Percentiles rank a stretch among this genome's conserved stretches.
These are phyloP conservation scores for Dovyalis caffra DNA, from an alignment of 345 rosid genomes.

Conservation along the genomic window DNA sequence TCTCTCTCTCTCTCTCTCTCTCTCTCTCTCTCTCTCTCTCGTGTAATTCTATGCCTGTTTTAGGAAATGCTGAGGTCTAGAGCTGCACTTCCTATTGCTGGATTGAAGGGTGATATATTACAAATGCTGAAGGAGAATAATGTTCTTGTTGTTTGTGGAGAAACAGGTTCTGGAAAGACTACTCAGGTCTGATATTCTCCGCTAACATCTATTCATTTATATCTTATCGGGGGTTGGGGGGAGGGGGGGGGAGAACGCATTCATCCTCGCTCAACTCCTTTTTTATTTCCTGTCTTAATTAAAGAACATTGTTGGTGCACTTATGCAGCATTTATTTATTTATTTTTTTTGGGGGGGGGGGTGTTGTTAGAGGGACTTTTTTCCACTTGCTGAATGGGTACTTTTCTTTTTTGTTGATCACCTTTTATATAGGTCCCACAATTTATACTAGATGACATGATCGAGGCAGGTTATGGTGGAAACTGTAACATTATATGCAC, in stretches of 20 bases:
- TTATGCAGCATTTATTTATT: too few relatives aligned
- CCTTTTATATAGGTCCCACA: slow-evolving; percentile 72
- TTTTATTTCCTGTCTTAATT: slow-evolving; percentile 8
- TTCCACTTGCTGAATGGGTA: neutral
- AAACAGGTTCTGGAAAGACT: slow-evolving; percentile 98
- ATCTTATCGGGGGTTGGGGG: too few relatives aligned
- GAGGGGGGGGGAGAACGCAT: too few relatives aligned
- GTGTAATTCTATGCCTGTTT: slow-evolving; percentile 8
- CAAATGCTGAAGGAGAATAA: slow-evolving; percentile 62
- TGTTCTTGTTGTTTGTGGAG: slow-evolving; percentile 89
- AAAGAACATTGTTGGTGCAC: neutral
- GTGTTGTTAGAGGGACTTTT: too few relatives aligned
- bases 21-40: neutral
- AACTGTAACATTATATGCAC: slow-evolving; percentile 87
- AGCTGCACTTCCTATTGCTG: slow-evolving; percentile 75
- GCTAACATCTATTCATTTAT: neutral
- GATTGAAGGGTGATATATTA: slow-evolving; percentile 61
- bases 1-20: neutral
- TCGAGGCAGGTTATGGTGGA: slow-evolving; percentile 77
- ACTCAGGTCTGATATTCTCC: slow-evolving; percentile 55
- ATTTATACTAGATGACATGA: slow-evolving; percentile 91
- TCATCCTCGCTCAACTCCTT: too few relatives aligned
- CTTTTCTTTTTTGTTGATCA: slow-evolving; percentile 1
- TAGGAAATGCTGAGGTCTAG: slow-evolving; percentile 71
- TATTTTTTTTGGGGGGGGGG: too few relatives aligned